Evolutionary conservation across 768 basidiomycete genomes (phyloP).

Genomic region (Lentinula detonsa): DNA sequence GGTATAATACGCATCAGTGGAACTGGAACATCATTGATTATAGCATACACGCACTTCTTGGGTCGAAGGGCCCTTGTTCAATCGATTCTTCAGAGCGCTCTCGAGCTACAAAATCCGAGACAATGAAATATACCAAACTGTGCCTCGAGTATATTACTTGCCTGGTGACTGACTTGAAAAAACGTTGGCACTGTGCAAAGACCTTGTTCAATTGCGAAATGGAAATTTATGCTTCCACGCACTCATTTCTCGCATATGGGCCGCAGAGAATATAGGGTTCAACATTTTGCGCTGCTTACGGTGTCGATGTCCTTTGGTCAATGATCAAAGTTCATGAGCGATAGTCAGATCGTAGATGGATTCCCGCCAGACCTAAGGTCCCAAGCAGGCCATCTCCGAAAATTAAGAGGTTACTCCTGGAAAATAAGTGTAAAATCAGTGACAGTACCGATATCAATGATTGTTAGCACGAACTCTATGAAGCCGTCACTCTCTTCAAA

Average conservation of each 20-base stretch:
- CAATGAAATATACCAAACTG: background rate
- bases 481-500: background rate
- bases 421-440: background rate
- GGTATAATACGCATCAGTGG: background rate
- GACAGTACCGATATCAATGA: background rate
- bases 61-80: background rate
- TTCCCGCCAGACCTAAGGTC: background rate
- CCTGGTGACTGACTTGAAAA: background rate
- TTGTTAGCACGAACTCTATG: background rate
- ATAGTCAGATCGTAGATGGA: background rate
- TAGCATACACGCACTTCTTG: background rate
- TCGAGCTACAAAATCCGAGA: background rate
- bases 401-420: background rate
- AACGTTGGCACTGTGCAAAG: background rate
- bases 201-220: background rate
- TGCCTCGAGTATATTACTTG: background rate
- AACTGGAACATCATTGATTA: background rate
- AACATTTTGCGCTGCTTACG: slow-evolving; percentile 27
- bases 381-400: slow-evolving; percentile 3
- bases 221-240: slow-evolving; percentile 5
- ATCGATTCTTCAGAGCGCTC: background rate
- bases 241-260: slow-evolving; percentile 25
- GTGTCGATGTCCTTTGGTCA: slow-evolving; percentile 18
- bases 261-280: slow-evolving; percentile 27
- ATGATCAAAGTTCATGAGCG: background rate